phyloP scores from a whole-genome alignment of 1,284 basidiomycete species.

The Melanopsichium pennsylvanicum region DNA sequence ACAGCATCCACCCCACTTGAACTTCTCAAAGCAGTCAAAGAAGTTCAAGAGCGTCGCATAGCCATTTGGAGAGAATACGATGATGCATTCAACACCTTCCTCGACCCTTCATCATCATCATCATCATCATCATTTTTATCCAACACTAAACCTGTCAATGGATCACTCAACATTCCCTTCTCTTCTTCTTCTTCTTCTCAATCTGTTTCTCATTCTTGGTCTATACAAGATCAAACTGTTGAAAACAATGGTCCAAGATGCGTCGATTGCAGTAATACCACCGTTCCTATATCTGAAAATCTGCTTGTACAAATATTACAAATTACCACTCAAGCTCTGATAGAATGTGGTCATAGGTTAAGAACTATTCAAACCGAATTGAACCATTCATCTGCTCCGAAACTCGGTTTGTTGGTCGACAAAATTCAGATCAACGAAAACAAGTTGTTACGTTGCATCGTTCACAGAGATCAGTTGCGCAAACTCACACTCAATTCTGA shows the following conservation, averaged over 20 bases:
- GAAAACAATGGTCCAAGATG: slow-evolving; percentile 8
- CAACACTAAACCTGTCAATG: slow-evolving; percentile 6
- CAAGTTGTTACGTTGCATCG: slow-evolving; percentile 20
- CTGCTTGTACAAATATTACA: slow-evolving; percentile 43
- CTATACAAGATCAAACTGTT: too few species aligned
- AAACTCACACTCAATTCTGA: slow-evolving; percentile 10
- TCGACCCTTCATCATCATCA: slow-evolving; percentile 5
- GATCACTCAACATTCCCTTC: slow-evolving; percentile 26
- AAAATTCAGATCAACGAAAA: slow-evolving; percentile 42
- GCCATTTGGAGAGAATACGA: slow-evolving; percentile 52
- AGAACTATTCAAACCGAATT: slow-evolving; percentile 46
- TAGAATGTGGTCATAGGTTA: slow-evolving; percentile 44
- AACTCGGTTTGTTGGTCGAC: slow-evolving; percentile 27
- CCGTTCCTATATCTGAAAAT: slow-evolving; percentile 22
- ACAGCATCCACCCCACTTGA: slow-evolving; percentile 19
- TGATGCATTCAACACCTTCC: slow-evolving; percentile 41
- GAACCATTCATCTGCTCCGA: slow-evolving; percentile 4
- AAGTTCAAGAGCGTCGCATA: slow-evolving; percentile 48
- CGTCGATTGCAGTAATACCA: slow-evolving; percentile 23
- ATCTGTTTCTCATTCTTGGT: too few species aligned
- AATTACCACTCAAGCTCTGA: slow-evolving; percentile 47
- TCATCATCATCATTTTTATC: too few species aligned
- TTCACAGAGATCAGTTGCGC: slow-evolving; percentile 42
- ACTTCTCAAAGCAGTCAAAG: slow-evolving; percentile 43
- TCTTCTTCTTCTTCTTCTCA: too few species aligned